Evolutionary conservation across 2,329 filamentous ascomycete species (phyloP), one percentile per base, ranked within the genome.

Genomic region (Chaetomium globosum): DNA sequence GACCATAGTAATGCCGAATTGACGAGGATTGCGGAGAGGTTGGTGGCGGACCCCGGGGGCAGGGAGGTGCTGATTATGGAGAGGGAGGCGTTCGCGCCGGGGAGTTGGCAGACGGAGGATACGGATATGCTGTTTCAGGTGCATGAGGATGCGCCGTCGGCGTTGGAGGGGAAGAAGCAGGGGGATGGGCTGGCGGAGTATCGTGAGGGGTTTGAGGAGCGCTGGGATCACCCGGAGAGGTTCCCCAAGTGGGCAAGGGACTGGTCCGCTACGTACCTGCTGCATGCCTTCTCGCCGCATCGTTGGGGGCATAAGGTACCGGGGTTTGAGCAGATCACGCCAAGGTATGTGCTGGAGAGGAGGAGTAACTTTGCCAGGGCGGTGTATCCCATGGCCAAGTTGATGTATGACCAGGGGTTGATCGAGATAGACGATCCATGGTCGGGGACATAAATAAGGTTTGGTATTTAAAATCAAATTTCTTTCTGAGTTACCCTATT

Each of bases 351-450:
- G 61, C 43, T 61, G 31, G 51, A 56, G 56, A 43, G 61, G 23
- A 30, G 39, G 60, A 66, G 65, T 26, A 61, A 64, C 16, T 61
- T 66, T 51, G 65, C 57, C 1, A 46, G 65, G 48, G 57, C 61
- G 4, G 52, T 64, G 53, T 67, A 62, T 26, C 54, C 52, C 19
- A 19, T 39, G 12, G 36, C 36, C 3, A 39, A 39, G 54, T 56
- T 16, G 54, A 23, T 51, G 23, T 23, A 51, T 51, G 12, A 23
- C 5, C 23, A 30, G 12, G 31, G 59, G 36, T 52, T 67, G 58
- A 21, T 54, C 19, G 30, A 48, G 39, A 51, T 36, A 19, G 57
- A 67, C 9, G 61, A 53, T 21, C 51, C 39, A 16, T 53, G 49
- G 26, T 23, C 16, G 9, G 59, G 28, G 30, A 9, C n/a, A 59